phyloP scores from a whole-genome alignment of 1,284 basidiomycete genomes.

The Pseudozyma tsukubaensis region DNA sequence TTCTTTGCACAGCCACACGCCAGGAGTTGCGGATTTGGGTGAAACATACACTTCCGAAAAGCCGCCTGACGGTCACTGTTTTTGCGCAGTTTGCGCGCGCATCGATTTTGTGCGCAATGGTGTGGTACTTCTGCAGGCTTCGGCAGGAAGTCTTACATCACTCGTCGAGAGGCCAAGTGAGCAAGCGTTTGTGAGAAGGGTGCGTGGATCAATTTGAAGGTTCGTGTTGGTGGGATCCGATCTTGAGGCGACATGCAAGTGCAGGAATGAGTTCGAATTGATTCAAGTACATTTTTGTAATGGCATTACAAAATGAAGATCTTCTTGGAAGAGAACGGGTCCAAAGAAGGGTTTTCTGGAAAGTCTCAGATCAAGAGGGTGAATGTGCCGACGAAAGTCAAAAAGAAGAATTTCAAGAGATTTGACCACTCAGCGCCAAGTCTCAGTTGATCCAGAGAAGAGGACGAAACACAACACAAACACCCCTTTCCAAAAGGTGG shows the following conservation, averaged over 20 bases:
- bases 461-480: slow-evolving; percentile 2
- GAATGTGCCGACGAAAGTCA: not conserved
- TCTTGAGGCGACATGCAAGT: not conserved
- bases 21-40: too few species aligned
- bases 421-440: not conserved
- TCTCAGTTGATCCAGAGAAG: slow-evolving; percentile 1
- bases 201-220: not conserved
- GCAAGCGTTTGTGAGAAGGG: not conserved
- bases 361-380: slow-evolving; percentile 7
- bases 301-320: too few species aligned
- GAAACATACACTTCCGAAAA: too few species aligned
- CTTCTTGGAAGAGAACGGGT: slow-evolving; percentile 24
- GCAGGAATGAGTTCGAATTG: not conserved
- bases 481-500: slow-evolving; percentile 7
- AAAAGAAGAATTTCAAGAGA: too few species aligned
- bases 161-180: not conserved
- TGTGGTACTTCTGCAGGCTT: too few species aligned
- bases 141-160: not conserved
- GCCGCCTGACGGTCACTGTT: too few species aligned
- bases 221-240: not conserved
- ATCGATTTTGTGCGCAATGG: too few species aligned
- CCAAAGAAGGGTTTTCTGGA: slow-evolving; percentile 6
- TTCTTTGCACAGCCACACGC: slow-evolving; percentile 1
- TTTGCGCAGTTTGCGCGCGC: too few species aligned
- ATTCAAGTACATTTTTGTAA: not conserved